Evolutionary conservation across 495 filamentous ascomycete species (phyloP), one percentile per base, ranked within the genome.

Genomic region (Pseudomonodictys pantanalensis): DNA sequence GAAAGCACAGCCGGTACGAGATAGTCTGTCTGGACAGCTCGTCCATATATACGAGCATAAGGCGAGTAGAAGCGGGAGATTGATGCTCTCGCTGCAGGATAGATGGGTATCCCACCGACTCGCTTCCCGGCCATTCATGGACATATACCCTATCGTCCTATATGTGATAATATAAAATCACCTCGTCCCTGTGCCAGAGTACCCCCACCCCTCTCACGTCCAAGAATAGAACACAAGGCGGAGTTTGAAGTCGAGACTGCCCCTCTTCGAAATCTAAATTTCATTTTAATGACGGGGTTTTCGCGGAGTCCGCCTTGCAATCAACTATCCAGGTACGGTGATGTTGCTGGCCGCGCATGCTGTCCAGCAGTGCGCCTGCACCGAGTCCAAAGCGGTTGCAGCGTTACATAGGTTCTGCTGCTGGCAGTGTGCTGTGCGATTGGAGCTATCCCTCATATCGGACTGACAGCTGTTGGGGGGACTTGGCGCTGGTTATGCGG

Each of bases 371-470:
- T 7, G 11, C 6, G 20, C 18, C 47, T 64, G 61, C 59, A 56
- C 26, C 30, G 32, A 35, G 51, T 67, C 59, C 2, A 67, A 63
- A 58, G 54, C 33, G 52, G 53, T 59, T 44, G 64, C 64, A 60
- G 54, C 25, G 54, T 67, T 62, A 56, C 64, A 67, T 67, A 52
- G 26, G 29, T 24, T 53, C 39, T 47, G n/a, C 50, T 35, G 58
- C 25, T 24, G 18, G 58, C 49, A 24, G 46, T 29, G 7, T 44
- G 39, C 26, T 2, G 52, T 56, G 39, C n/a, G n/a, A n/a, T n/a
- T n/a, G n/a, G n/a, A n/a, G n/a, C n/a, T n/a, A n/a, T n/a, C n/a
- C n/a, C n/a, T n/a, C n/a, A n/a, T n/a, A n/a, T n/a, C n/a, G n/a
- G n/a, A n/a, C n/a, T n/a, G n/a, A n/a, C n/a, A n/a, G n/a, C n/a